Evolutionary conservation across 352 stramenopile species (phyloP), one percentile per base, ranked within the genome.

Genomic region (Globisporangium spiculum): DNA sequence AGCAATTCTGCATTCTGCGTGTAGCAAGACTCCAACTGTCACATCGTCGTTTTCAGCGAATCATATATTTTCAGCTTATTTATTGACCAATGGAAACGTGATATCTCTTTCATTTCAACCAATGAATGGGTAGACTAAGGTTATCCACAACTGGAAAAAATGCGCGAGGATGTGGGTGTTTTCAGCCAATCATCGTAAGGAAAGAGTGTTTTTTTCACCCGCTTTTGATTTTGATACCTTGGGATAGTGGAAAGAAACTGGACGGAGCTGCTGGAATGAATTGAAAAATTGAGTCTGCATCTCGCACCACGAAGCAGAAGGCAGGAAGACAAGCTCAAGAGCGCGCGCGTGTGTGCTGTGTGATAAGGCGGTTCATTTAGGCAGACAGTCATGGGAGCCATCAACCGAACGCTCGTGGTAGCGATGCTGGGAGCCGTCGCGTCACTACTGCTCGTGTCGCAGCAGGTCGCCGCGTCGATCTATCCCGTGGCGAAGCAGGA

Each of bases 401-500:
- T 22, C 44, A 66, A 59, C 6, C n/a, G 32, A 30, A 57, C 48
- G 27, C 46, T 50, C 3, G 16, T 34, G 44, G 16, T 20, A 26
- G 26, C 10, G 5, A 18, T 27, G 50, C n/a, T 55, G 22, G 7
- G 27, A 8, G 7, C 54, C 26, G 36, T 53, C 4, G 10, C 36
- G 8, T 22, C n/a, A 54, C 38, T 61, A 26, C 52, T 68, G 24
- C 20, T 66, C 18, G 16, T 9, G 14, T 14, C 32, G 22, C 48
- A 66, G 20, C 34, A 10, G 36, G 68, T 67, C 2, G 18, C 22
- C 18, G 84, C 83, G 53, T 94, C 86, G 18, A 88, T 92, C 58
- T 94, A 94, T 66, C 79, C 78, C 6, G 72, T 94, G 18, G n/a
- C 78, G 52, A 92, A 81, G 68, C 84, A 78, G 63, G 75, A 86